A percentile compares a stretch with the other conserved stretches of the same genome.
phyloP scores from a whole-genome alignment of 257 asterid species.

The Rubia yunnanensis region DNA sequence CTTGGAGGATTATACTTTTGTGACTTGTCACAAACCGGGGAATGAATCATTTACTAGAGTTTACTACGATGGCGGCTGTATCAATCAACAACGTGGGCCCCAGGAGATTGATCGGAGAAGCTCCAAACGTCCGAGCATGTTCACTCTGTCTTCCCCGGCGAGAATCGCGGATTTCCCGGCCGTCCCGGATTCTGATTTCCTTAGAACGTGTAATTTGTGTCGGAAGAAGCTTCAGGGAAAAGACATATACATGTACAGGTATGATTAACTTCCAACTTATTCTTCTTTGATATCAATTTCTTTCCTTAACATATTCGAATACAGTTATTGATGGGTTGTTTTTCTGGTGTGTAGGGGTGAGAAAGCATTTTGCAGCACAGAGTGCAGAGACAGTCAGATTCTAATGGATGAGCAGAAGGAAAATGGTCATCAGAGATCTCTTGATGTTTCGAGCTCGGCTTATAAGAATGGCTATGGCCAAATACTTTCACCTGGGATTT shows the following conservation, averaged over 20 bases:
- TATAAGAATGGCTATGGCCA: constrained; percentile 37
- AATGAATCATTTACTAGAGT: constrained; percentile 46
- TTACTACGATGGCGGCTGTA: constrained; percentile 26
- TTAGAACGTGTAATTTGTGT: constrained; percentile 60
- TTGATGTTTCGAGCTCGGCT: constrained; percentile 39
- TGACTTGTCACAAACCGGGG: constrained; percentile 51
- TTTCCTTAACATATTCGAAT: no score
- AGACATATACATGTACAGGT: constrained; percentile 95
- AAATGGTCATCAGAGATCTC: constrained; percentile 37
- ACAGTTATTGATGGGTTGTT: not conserved
- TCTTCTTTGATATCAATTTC: not conserved
- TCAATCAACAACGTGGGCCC: constrained; percentile 9
- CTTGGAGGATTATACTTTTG: constrained; percentile 61
- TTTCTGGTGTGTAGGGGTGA: constrained; percentile 58
- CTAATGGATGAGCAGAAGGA: constrained; percentile 65
- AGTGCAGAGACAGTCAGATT: constrained; percentile 71
- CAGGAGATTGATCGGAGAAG: constrained; percentile 23
- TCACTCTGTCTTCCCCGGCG: constrained; percentile 52
- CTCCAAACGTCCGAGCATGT: constrained; percentile 30
- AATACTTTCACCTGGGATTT: constrained; percentile 52
- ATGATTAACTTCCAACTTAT: not conserved
- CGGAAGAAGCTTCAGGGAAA: constrained; percentile 64
- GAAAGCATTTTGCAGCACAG: constrained; percentile 81
- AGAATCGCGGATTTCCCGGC: constrained; percentile 23
- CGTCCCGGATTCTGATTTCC: constrained; percentile 55